Evolutionary conservation across 495 filamentous ascomycete genomes (phyloP).

Genomic region (Penicillium salamii): DNA sequence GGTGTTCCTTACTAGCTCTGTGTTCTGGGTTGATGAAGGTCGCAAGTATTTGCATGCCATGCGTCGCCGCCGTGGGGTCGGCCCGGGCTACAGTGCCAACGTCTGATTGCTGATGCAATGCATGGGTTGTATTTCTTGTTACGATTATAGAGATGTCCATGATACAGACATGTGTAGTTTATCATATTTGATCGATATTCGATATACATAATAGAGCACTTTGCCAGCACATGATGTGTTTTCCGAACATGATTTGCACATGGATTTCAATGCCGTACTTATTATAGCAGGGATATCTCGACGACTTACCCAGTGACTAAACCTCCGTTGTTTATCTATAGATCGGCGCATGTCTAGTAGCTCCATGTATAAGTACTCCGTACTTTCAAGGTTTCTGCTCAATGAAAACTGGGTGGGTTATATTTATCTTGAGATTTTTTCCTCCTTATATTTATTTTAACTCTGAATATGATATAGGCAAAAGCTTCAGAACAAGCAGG

Average conservation of each 20-base stretch:
- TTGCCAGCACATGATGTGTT: background rate
- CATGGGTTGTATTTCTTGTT: slow-evolving; percentile 1
- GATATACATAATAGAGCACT: slow-evolving; percentile 8
- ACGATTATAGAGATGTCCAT: slow-evolving; percentile 5
- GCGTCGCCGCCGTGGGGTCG: slow-evolving; percentile 33
- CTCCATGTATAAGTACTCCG: too few species aligned
- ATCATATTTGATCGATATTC: slow-evolving; percentile 4
- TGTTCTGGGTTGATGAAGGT: slow-evolving; percentile 92
- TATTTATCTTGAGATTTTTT: too few species aligned
- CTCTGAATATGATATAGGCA: too few species aligned
- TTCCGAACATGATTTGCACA: background rate
- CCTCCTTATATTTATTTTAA: too few species aligned
- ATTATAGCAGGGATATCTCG: too few species aligned
- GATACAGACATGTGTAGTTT: slow-evolving; percentile 5
- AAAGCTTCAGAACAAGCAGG: too few species aligned
- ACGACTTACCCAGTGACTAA: too few species aligned
- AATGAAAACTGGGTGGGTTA: too few species aligned
- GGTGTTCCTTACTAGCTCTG: slow-evolving; percentile 71
- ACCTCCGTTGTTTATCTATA: too few species aligned
- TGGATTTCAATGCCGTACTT: too few species aligned
- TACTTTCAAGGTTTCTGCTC: too few species aligned
- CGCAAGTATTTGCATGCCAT: slow-evolving; percentile 63
- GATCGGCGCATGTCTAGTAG: too few species aligned
- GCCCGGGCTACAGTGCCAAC: slow-evolving; percentile 43
- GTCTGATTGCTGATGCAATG: slow-evolving; percentile 28